Percentiles rank a stretch among this genome's conserved stretches.
Conservation (phyloP, 2,329 filamentous ascomycete genomes). For the Apiospora koreana region DNA sequence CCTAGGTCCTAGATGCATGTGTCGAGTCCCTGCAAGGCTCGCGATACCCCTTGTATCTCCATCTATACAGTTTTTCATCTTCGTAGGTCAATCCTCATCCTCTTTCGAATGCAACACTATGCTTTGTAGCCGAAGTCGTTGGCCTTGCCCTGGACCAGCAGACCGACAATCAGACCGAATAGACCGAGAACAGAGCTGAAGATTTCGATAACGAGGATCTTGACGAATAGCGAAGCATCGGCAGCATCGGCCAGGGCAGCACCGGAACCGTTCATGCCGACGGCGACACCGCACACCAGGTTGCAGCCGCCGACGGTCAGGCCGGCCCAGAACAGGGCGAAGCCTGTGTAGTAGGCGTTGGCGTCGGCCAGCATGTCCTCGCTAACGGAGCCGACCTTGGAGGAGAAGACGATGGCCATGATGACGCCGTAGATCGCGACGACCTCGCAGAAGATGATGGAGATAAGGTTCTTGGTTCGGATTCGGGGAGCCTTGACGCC, state of each 20-base stretch:
- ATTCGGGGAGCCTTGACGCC: constrained; percentile 97
- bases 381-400: constrained; percentile 72
- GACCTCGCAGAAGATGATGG: constrained; percentile 99
- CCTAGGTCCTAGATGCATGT: constrained; percentile 16
- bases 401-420: constrained; percentile 97
- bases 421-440: constrained; percentile 99
- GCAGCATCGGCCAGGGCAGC: constrained; percentile 95
- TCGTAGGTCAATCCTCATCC: neutral
- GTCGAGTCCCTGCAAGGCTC: neutral
- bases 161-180: constrained; percentile 92
- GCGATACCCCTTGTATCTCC: neutral
- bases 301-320: constrained; percentile 96
- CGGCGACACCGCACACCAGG: constrained; percentile 90
- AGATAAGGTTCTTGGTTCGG: constrained; percentile 98
- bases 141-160: constrained; percentile 85
- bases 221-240: constrained; percentile 93
- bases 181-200: constrained; percentile 97
- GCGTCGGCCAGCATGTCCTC: constrained; percentile 69
- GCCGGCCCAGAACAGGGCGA: constrained; percentile 93
- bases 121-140: constrained; percentile 58
- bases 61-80: constrained; percentile 6
- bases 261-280: constrained; percentile 97
- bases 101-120: constrained; percentile 27
- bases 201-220: constrained; percentile 98
- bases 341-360: constrained; percentile 91